phyloP scores from a whole-genome alignment of 192 early-diverging fungal species.

The Ambispora gerdemannii region DNA sequence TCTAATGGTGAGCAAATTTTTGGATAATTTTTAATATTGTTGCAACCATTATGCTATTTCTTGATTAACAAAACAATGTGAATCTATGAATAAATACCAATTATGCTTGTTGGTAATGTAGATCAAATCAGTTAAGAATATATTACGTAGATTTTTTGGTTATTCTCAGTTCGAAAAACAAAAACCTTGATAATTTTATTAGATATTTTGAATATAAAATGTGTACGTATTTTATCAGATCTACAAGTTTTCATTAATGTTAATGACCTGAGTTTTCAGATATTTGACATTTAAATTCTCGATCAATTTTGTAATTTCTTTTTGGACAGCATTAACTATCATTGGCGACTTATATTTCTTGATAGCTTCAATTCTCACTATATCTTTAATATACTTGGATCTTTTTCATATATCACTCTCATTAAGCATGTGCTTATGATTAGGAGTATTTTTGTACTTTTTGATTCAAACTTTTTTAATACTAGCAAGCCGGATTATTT shows the following conservation, averaged over 20 bases:
- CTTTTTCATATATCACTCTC: slow-evolving; percentile 1
- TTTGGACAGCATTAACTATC: slow-evolving; percentile 1
- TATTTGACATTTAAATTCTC: not conserved
- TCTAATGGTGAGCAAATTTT: slow-evolving; percentile 3
- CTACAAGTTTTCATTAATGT: slow-evolving; percentile 8
- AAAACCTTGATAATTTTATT: slow-evolving; percentile 21
- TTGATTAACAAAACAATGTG: slow-evolving; percentile 29
- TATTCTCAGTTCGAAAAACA: slow-evolving; percentile 11
- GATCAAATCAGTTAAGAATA: slow-evolving; percentile 9
- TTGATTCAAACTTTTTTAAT: slow-evolving; percentile 6
- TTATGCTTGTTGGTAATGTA: slow-evolving; percentile 25
- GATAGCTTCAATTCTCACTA: slow-evolving; percentile 9
- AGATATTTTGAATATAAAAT: not conserved
- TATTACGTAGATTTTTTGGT: not conserved
- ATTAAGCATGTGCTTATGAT: not conserved
- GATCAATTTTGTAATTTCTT: not conserved
- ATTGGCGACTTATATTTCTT: slow-evolving; percentile 10
- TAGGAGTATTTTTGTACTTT: not conserved
- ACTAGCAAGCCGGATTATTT: not conserved
- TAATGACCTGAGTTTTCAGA: not conserved
- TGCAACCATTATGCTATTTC: slow-evolving; percentile 5
- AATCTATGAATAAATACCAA: slow-evolving; percentile 27
- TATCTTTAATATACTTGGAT: not conserved
- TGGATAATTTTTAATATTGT: slow-evolving; percentile 1
- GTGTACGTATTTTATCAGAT: not conserved